These are phyloP conservation scores for Penicillium sclerotiorum DNA, from an alignment of 2,329 filamentous ascomycete genomes.

Conservation along the genomic window DNA sequence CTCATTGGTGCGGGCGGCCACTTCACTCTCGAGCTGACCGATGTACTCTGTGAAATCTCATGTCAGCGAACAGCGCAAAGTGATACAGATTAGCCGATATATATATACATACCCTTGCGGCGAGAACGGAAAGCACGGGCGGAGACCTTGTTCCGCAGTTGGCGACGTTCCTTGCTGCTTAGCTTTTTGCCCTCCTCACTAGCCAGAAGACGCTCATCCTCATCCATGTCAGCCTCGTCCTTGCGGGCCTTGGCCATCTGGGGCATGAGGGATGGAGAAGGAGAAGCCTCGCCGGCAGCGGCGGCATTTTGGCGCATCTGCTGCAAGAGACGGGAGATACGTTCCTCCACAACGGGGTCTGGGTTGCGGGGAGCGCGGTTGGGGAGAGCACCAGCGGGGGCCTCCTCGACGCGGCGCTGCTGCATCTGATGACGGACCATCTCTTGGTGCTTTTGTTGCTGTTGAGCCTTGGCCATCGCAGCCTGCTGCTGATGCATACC, in stretches of 20 bases:
- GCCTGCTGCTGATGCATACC: constrained; percentile 92
- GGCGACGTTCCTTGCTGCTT: constrained; percentile 94
- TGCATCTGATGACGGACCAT: constrained; percentile 61
- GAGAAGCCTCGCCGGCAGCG: constrained; percentile 53
- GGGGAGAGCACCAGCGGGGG: constrained; percentile 29
- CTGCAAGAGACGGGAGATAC: constrained; percentile 88
- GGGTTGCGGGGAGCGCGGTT: constrained; percentile 45
- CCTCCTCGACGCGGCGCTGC: constrained; percentile 32
- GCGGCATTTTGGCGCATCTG: constrained; percentile 81
- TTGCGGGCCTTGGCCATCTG: constrained; percentile 78
- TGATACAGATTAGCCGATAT: not conserved
- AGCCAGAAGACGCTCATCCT: constrained; percentile 89
- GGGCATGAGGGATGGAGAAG: constrained; percentile 45
- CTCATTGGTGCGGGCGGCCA: constrained; percentile 81
- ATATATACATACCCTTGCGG: constrained; percentile 76
- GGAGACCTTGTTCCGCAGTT: constrained; percentile 98
- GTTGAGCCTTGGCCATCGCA: constrained; percentile 72
- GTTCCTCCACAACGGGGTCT: constrained; percentile 81
- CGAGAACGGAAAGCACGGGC: constrained; percentile 96
- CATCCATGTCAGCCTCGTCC: constrained; percentile 98
- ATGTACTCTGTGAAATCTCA: constrained; percentile 76
- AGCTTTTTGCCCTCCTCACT: constrained; percentile 99
- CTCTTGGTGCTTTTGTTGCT: constrained; percentile 65
- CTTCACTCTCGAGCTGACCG: constrained; percentile 85
- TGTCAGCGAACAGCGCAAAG: not conserved